Percentiles rank a stretch among this genome's conserved stretches.
Conservation (phyloP, 2,329 filamentous ascomycete genomes). For the Fusarium robinianum region DNA sequence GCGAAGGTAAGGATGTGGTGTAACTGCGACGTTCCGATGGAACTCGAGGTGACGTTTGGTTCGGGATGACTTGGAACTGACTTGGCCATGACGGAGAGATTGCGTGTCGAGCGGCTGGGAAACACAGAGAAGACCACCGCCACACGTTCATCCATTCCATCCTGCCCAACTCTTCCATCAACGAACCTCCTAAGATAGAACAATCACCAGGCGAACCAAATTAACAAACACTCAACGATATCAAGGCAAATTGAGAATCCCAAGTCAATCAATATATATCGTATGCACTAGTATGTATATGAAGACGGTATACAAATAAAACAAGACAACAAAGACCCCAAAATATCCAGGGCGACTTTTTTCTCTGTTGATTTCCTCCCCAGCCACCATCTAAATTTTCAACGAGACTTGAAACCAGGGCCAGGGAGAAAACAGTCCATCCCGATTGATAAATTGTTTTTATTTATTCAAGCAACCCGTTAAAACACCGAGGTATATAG, state of each 20-base stretch:
- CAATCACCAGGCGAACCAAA: not conserved
- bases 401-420: not conserved
- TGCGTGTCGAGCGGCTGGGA: too few species aligned
- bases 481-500: constrained; percentile 34
- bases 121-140: too few species aligned
- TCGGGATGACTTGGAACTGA: too few species aligned
- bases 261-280: constrained; percentile 35
- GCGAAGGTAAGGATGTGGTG: too few species aligned
- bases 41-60: too few species aligned
- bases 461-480: constrained; percentile 28
- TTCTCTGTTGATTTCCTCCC: constrained; percentile 6
- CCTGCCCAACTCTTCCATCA: too few species aligned
- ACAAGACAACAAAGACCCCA: constrained; percentile 24
- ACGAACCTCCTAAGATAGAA: too few species aligned
- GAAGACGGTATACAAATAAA: constrained; percentile 21
- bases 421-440: not conserved
- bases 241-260: constrained; percentile 14
- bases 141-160: too few species aligned
- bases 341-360: constrained; percentile 22
- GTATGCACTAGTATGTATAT: constrained; percentile 30
- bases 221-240: not conserved
- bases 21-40: too few species aligned
- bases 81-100: too few species aligned
- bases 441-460: not conserved
- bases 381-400: constrained; percentile 5